Percentiles rank a stretch among this genome's conserved stretches.
phyloP scores from a whole-genome alignment of 148 eudicot species.

The Fagopyrum homotropicum region DNA sequence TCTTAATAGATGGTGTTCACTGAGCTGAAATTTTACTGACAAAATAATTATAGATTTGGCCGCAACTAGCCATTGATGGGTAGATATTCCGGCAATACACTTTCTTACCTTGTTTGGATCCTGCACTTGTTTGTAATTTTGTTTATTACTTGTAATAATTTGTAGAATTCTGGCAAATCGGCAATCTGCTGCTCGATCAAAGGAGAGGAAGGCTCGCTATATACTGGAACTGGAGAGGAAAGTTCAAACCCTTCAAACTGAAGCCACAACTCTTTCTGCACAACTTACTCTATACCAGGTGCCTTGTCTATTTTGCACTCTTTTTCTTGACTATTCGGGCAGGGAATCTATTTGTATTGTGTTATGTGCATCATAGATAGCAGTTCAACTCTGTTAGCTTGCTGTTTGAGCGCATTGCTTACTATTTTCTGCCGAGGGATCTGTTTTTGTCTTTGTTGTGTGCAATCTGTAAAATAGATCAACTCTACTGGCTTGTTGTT shows the following conservation, averaged over 20 bases:
- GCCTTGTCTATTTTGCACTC: constrained; percentile 5
- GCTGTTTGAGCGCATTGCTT: neutral
- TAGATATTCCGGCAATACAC: neutral
- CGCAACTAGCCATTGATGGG: neutral
- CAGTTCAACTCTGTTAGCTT: neutral
- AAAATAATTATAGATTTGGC: neutral
- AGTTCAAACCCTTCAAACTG: constrained; percentile 50
- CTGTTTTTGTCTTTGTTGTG: neutral
- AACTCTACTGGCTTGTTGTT: neutral
- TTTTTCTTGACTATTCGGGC: neutral
- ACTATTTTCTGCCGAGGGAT: neutral
- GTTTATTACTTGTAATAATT: neutral
- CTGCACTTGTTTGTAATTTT: neutral
- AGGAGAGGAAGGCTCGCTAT: constrained; percentile 60
- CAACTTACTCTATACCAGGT: constrained; percentile 54
- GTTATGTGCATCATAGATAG: neutral
- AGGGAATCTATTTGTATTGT: neutral
- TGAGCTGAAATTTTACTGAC: neutral
- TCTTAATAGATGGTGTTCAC: neutral
- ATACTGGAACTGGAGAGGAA: constrained; percentile 46
- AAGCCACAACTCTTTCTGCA: constrained; percentile 48
- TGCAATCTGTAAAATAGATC: too few relatives aligned
- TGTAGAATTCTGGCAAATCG: constrained; percentile 56
- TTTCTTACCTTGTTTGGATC: neutral
- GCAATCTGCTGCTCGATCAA: constrained; percentile 63